Base-by-base conservation (phyloP, 306 rosid species). In the Lupinus albus region DNA sequence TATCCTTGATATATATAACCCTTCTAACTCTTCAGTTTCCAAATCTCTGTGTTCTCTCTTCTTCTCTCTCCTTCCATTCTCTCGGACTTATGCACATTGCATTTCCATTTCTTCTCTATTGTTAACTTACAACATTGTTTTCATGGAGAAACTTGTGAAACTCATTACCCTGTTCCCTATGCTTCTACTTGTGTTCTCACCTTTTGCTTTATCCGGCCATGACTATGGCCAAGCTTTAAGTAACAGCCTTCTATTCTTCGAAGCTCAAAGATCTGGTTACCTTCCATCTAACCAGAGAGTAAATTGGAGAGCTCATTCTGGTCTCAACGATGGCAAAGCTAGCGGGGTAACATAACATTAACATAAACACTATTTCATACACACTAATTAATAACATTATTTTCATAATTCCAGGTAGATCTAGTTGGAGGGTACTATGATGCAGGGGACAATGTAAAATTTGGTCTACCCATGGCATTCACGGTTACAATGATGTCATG, bases 371-470 rank as follows among this genome's bases (percentile, higher is more conserved):
- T 25, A 3, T 25, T 25, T 21, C 28, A 21, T 21, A 21, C 1
- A 33, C 6, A 1, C 36, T 33, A 33, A 33, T 33, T 33, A 0
- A 3, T 7, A 41, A 9, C 11, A 41, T 41, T 11, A 8, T 41
- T 42, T 42, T 42, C 12, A 0, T 1, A 42, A 14, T 65, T 80
- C 36, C 77, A 89, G 98, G 94, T 94, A 72, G 89, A 90, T 83
- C 94, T 94, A 49, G 97, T 88, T 4, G 97, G 99, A 4, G 99
- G 99, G 25, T 94, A 94, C 78, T 90, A 90, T 13, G 99, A 94
- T 49, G 99, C 99, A 7, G 99, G 99, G 38, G 99, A 94, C 86
- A 94, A 90, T 81, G 97, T 94, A 67, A 94, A 94, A 81, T 94
- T 94, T 46, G 99, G 99, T 1, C 35, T 94, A 35, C 97, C 99